Base-by-base conservation (phyloP, 495 filamentous ascomycete species). In the Daldinia vernicosa region DNA sequence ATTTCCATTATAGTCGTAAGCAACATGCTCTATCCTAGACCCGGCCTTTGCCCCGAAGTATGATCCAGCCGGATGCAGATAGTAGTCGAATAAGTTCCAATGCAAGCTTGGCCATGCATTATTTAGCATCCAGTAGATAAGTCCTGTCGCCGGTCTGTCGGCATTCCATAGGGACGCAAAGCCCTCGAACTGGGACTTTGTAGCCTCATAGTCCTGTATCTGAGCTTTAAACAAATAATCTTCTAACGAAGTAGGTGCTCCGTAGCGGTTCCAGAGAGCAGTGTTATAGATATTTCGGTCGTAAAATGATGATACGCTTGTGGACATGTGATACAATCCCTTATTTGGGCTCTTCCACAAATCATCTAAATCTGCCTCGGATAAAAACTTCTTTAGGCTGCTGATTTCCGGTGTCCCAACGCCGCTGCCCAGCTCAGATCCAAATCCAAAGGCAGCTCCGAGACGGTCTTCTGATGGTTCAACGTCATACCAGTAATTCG, bases 51-150 rank as follows among this genome's bases (percentile, higher is more conserved):
- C 81, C 0, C 89, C 89, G 54, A 87, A 90, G 62, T 88, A 90
- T 1, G 84, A 79, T 0, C 86, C 89, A 4, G 83, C 84, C 0
- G 88, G 84, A 22, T 80, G 82, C 27, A 90, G 76, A 67, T 90
- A 90, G 63, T 88, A 89, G 66, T 90, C 89, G 74, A 89, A 89
- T 2, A 90, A 70, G 61, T 88, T 86, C 89, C 89, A 91, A 72
- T 90, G 89, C 39, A 90, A 78, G 47, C 81, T 86, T 9, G 89
- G 89, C 84, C 88, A 90, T 0, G 88, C 89, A 53, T 84, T 84
- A 64, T 89, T 90, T 66, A 89, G 68, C 89, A 90, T 91, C 89
- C 89, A 90, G 77, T 91, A 91, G 6, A 91, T 84, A 40, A 87
- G 19, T 0, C 89, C 89, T 0, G 88, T 90, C 0, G 89, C 87